phyloP scores from a whole-genome alignment of 1,284 basidiomycete species.

The Wolfiporia cocos region DNA sequence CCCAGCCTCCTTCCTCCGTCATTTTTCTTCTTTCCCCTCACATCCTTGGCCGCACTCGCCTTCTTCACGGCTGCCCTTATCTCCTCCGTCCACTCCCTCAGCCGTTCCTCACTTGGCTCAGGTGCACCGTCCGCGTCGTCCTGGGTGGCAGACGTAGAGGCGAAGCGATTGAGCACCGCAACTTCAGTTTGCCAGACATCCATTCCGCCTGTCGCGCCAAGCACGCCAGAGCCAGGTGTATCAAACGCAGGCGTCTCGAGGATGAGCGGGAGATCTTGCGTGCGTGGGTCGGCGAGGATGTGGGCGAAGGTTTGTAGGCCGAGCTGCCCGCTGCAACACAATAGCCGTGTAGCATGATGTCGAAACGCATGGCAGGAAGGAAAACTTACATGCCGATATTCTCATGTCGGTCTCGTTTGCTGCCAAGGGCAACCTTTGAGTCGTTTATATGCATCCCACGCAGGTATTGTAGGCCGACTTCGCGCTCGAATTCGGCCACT shows the following conservation, averaged over 20 bases:
- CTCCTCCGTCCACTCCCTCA: conserved; percentile 24
- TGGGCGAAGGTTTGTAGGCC: conserved; percentile 59
- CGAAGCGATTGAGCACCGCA: conserved; percentile 45
- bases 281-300: conserved; percentile 65
- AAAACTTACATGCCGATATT: conserved; percentile 72
- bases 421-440: conserved; percentile 60
- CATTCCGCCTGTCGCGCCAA: conserved; percentile 30
- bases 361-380: not conserved
- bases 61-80: conserved; percentile 22
- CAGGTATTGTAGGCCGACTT: conserved; percentile 69
- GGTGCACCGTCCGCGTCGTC: conserved; percentile 9
- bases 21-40: conserved; percentile 15
- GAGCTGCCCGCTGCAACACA: conserved; percentile 51
- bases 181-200: conserved; percentile 74
- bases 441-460: conserved; percentile 85
- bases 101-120: too few species aligned
- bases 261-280: conserved; percentile 70
- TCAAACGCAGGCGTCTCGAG: conserved; percentile 76
- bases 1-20: conserved; percentile 14
- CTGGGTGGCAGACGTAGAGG: conserved; percentile 16
- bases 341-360: not conserved
- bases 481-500: conserved; percentile 60
- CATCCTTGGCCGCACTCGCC: conserved; percentile 14
- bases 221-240: conserved; percentile 12
- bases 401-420: conserved; percentile 75